Base-by-base conservation (phyloP, 2,329 filamentous ascomycete genomes). In the Ascochyta fabae region DNA sequence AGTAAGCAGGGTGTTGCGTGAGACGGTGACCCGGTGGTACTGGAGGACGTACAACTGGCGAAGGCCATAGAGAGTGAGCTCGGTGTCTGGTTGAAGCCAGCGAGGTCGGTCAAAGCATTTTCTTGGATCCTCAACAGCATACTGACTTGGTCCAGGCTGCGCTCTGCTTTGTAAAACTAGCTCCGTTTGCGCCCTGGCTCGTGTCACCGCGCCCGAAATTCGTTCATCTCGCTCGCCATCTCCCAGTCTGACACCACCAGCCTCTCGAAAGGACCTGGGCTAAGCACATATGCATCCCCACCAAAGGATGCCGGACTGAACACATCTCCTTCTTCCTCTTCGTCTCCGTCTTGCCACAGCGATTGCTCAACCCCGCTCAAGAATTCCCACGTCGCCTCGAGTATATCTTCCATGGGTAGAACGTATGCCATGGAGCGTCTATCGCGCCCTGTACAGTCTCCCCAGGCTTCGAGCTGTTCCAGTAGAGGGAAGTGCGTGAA, bases 381-480 rank as follows among this genome's bases (percentile, higher is more conserved):
- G 39, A 75, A 75, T 34, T 73, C 72, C 70, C 72, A 74, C 2
- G 62, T 70, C 13, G 55, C 66, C 19, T 67, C 70, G 1, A 73
- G 48, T 7, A 70, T 53, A 34, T 72, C 70, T 31, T 71, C 62
- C 3, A 59, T 63, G 1, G 71, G 71, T 1, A 74, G 43, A n/a
- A 73, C 65, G 56, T 75, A 75, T 13, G 64, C 67, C 22, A 72
- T 57, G 0, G 58, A 67, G 34, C 72, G 66, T 27, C 64, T 66
- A 39, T 72, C 69, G n/a, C 65, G 54, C 1, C 71, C 69, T 1
- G 60, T 63, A 52, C 59, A 69, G 26, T 74, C 70, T 33, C 70
- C 65, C 72, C 72, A 75, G 1, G 71, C 70, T 53, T 75, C 71
- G 1, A 74, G 58, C 2, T 72, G 63, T 34, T 74, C 68, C 8